Conservation (phyloP, 139 green algal genomes). For the Pleodorina starrii region DNA sequence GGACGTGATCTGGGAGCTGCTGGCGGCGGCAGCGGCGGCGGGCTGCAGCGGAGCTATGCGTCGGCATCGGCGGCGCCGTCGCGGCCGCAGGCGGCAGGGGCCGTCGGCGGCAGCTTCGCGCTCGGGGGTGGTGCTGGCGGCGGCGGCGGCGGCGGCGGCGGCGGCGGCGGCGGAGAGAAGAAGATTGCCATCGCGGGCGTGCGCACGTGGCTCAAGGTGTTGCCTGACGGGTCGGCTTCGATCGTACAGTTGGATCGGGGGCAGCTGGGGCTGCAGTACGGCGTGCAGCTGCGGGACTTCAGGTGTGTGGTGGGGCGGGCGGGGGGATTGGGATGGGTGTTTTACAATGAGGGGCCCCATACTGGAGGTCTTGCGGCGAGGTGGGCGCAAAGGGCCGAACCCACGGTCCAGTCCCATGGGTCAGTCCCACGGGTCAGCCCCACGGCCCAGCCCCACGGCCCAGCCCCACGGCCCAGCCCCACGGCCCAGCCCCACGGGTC, state of each 20-base stretch:
- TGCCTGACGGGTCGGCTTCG: neutral
- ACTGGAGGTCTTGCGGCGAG: no score
- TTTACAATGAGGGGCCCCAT: no score
- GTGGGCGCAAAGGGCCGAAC: no score
- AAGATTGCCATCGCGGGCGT: constrained; percentile 44
- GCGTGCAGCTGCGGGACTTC: constrained; percentile 49
- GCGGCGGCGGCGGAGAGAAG: neutral
- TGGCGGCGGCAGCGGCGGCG: neutral
- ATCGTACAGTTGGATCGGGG: constrained; percentile 48
- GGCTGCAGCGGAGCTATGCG: neutral
- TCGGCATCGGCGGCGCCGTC: neutral
- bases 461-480: no score
- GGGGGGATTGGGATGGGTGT: no score
- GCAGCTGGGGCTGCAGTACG: constrained; percentile 28
- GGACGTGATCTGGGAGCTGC: neutral
- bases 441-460: no score
- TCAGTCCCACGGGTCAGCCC: no score
- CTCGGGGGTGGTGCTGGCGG: neutral
- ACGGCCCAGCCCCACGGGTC: no score
- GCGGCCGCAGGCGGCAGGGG: neutral
- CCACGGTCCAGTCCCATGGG: no score
- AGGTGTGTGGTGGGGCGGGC: no score
- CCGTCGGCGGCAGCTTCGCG: neutral
- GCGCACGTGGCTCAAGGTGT: constrained; percentile 46
- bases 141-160: neutral